phyloP scores from a whole-genome alignment of 768 basidiomycete genomes.

The Termitomyces sp. region DNA sequence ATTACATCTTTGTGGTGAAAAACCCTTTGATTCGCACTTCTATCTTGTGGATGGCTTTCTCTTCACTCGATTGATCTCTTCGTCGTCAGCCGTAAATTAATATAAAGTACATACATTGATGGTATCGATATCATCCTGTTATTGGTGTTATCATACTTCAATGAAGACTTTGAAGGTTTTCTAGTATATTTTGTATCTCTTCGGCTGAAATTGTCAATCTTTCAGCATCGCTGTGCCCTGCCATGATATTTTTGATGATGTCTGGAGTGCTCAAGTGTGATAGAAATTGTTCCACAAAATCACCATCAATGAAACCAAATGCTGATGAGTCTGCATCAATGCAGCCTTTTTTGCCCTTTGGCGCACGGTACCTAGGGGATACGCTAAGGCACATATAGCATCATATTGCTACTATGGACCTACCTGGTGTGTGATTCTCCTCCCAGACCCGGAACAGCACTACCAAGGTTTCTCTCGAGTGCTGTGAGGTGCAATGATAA shows the following conservation, averaged over 20 bases:
- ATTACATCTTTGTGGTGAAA: slow-evolving; percentile 20
- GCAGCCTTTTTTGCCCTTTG: slow-evolving; percentile 48
- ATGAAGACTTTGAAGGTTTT: slow-evolving; percentile 52
- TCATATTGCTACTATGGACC: slow-evolving; percentile 9
- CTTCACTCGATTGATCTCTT: slow-evolving; percentile 1
- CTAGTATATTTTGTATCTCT: slow-evolving; percentile 39
- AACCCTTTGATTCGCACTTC: slow-evolving; percentile 2
- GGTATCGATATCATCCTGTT: slow-evolving; percentile 7
- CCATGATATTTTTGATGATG: slow-evolving; percentile 45
- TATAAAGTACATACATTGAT: slow-evolving; percentile 13
- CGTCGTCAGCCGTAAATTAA: slow-evolving; percentile 6
- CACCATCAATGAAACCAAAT: slow-evolving; percentile 84
- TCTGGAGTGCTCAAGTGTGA: slow-evolving; percentile 30
- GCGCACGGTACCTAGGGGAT: slow-evolving; percentile 58
- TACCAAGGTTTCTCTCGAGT: slow-evolving; percentile 71
- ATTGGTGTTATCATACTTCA: slow-evolving; percentile 22
- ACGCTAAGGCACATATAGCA: not conserved
- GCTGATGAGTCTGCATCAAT: slow-evolving; percentile 53
- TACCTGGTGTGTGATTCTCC: slow-evolving; percentile 60
- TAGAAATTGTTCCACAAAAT: slow-evolving; percentile 71
- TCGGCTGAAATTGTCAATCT: slow-evolving; percentile 37
- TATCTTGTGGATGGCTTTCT: not conserved
- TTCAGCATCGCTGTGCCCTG: slow-evolving; percentile 57
- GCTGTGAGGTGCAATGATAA: slow-evolving; percentile 56
- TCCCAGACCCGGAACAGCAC: slow-evolving; percentile 44